Evolutionary conservation across 208 protist species (phyloP).

Genomic region (Herpetomonas samuelpessoai): DNA sequence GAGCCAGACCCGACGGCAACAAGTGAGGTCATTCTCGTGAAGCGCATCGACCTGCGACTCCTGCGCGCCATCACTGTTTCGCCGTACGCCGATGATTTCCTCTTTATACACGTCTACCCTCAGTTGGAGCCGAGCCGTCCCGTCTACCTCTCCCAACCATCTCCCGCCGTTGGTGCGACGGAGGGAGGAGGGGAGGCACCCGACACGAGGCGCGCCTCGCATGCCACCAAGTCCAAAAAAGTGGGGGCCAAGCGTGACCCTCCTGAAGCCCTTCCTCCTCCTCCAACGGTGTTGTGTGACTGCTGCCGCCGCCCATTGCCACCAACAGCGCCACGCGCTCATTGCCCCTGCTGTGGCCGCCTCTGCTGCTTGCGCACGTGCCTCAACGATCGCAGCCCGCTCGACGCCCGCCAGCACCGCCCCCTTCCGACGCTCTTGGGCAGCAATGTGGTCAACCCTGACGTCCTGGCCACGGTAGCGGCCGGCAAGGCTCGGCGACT

Average conservation of each 20-base stretch:
- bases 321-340: slow-evolving; percentile 42
- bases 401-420: slow-evolving; percentile 46
- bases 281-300: no score
- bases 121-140: slow-evolving; percentile 41
- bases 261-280: no score
- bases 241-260: no score
- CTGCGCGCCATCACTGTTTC: slow-evolving; percentile 59
- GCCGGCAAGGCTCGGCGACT: background rate
- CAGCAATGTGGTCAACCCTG: background rate
- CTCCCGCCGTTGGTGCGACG: background rate
- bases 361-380: slow-evolving; percentile 58
- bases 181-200: no score
- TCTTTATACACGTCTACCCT: slow-evolving; percentile 65
- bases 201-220: no score
- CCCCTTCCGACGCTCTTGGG: background rate
- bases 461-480: background rate
- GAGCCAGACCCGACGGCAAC: slow-evolving; percentile 8
- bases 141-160: slow-evolving; percentile 10
- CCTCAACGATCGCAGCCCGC: slow-evolving; percentile 27
- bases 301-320: slow-evolving; percentile 17
- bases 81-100: slow-evolving; percentile 54
- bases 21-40: slow-evolving; percentile 32
- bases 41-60: slow-evolving; percentile 66
- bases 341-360: slow-evolving; percentile 70
- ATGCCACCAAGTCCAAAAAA: no score